These are phyloP conservation scores for Phoma herbarum DNA, from an alignment of 2,329 filamentous ascomycete genomes.

Conservation along the genomic window DNA sequence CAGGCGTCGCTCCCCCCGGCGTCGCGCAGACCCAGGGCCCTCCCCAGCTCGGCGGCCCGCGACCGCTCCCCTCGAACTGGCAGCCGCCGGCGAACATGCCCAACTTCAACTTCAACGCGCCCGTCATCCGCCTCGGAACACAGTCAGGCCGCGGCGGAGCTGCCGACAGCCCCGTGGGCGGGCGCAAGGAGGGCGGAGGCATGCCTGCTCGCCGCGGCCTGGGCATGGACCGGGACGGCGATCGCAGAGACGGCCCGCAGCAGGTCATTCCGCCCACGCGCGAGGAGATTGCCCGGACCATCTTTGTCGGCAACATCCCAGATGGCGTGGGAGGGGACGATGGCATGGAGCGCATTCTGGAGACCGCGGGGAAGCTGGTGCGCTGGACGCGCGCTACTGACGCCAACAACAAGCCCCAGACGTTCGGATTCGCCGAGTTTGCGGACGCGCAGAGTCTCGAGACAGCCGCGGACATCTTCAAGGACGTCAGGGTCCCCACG, in stretches of 20 bases:
- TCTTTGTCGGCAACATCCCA: constrained; percentile 88
- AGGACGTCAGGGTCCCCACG: constrained; percentile 80
- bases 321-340: constrained; percentile 79
- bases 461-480: constrained; percentile 83
- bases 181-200: constrained; percentile 59
- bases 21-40: constrained; percentile 76
- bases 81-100: constrained; percentile 91
- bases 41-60: constrained; percentile 80
- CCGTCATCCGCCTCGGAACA: constrained; percentile 92
- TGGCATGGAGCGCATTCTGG: constrained; percentile 79
- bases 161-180: constrained; percentile 53
- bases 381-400: constrained; percentile 85
- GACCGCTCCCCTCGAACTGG: constrained; percentile 81
- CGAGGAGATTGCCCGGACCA: constrained; percentile 90
- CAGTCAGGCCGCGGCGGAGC: constrained; percentile 68
- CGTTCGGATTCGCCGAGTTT: constrained; percentile 95
- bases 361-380: constrained; percentile 78
- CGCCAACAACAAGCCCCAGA: constrained; percentile 81
- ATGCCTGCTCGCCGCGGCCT: constrained; percentile 59
- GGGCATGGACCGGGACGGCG: constrained; percentile 67
- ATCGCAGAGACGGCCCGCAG: constrained; percentile 71
- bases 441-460: constrained; percentile 89
- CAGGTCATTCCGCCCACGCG: constrained; percentile 80
- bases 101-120: constrained; percentile 97
- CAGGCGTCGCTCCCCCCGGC: constrained; percentile 78